Evolutionary conservation across 148 eudicot species (phyloP), one percentile per base, ranked within the genome.

Genomic region (Chenopodium suecicum): DNA sequence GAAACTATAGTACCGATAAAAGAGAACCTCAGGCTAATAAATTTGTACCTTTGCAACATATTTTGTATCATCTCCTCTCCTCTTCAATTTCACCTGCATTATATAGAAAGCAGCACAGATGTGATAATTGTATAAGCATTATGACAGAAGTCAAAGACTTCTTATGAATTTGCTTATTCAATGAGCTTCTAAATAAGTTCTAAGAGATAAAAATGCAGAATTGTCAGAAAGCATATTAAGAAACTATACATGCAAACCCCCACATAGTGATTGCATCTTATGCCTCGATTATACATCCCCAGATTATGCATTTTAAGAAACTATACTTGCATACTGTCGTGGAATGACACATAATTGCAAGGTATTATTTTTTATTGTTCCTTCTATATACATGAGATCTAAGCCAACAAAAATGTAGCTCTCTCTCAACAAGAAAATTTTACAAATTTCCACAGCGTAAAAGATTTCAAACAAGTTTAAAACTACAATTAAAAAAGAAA

Each of bases 21-120:
- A n/a, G 60, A 80, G 19, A 66, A 47, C 78, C 13, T 74, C 58
- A 62, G 64, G 34, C n/a, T 74, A 70, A 71, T 29, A 66, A 70
- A 82, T 50, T 54, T 76, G 79, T 91, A 95, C 99, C 99, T 93
- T 93, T n/a, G 97, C 99, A 85, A 94, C 95, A 86, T 93, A 95
- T 83, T 95, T 95, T 73, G 94, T 92, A 79, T 95, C 99, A 87
- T 94, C 98, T 79, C 99, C 99, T 82, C 98, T 92, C 89, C 88
- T 93, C 89, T 95, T 95, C 74, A 95, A 98, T 88, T 95, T 95
- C 84, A 95, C 99, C 99, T 95, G 89, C 73, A 77, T 82, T 2
- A 58, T 22, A 34, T 22, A 71, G 50, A 69, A 79, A 25, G 32
- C 27, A 52, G 20, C 31, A 77, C 66, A 75, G 79, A 17, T 70